These are phyloP conservation scores for Neofusicoccum cordaticola DNA, from an alignment of 2,329 filamentous ascomycete genomes.

Conservation along the genomic window DNA sequence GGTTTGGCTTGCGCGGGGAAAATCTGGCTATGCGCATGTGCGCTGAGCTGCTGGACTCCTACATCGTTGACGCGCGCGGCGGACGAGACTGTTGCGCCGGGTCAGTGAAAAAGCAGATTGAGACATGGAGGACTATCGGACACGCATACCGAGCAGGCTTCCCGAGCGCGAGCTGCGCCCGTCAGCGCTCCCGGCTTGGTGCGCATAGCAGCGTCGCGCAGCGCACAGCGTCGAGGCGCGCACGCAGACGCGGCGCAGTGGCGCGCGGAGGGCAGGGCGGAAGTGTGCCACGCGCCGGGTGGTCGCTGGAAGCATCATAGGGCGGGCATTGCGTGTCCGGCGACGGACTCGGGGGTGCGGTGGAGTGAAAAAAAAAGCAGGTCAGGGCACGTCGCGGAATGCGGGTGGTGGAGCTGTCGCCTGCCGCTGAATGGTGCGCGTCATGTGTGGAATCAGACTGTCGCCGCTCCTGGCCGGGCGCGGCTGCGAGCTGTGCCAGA, in stretches of 20 bases:
- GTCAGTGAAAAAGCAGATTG: conserved; percentile 9
- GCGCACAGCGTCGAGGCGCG: not conserved
- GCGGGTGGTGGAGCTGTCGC: conserved; percentile 3
- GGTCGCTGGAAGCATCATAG: not conserved
- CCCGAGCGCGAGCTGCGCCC: not conserved
- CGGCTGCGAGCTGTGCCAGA: not conserved
- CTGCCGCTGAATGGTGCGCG: not conserved
- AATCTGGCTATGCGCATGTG: conserved; percentile 76
- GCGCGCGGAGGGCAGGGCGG: conserved; percentile 7
- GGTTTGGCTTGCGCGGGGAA: conserved; percentile 60
- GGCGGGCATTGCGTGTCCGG: not conserved
- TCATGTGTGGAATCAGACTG: not conserved
- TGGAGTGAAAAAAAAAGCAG: not conserved
- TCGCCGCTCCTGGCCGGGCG: not conserved
- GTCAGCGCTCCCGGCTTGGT: not conserved
- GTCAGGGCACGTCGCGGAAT: not conserved
- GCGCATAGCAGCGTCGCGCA: conserved; percentile 1
- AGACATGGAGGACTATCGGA: not conserved
- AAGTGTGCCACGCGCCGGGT: not conserved
- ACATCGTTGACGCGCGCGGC: conserved; percentile 83
- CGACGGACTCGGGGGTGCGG: not conserved
- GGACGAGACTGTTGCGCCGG: conserved; percentile 34
- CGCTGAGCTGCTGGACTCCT: conserved; percentile 88
- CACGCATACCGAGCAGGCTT: conserved; percentile 1
- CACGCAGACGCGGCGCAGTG: not conserved